These are phyloP conservation scores for Plasmodium gonderi DNA, from an alignment of 169 alveolate genomes.

Conservation along the genomic window DNA sequence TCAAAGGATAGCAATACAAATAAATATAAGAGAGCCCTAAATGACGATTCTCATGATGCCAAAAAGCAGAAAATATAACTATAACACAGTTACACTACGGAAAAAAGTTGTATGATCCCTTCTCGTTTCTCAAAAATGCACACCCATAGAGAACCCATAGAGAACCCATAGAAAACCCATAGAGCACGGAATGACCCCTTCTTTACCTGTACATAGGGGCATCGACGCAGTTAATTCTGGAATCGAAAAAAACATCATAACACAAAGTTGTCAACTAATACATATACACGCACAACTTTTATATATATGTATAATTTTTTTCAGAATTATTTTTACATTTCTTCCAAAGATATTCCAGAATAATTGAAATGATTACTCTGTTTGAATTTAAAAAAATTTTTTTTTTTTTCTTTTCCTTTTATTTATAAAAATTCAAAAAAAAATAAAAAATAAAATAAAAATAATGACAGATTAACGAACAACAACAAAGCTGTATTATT, in stretches of 20 bases:
- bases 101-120: background rate
- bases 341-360: background rate
- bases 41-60: conserved; percentile 27
- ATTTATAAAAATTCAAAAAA: background rate
- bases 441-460: background rate
- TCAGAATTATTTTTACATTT: background rate
- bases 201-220: no score
- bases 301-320: background rate
- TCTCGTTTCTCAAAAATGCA: background rate
- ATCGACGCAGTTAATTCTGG: no score
- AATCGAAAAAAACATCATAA: background rate
- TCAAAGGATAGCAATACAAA: conserved; percentile 11
- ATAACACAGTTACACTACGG: background rate
- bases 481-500: background rate
- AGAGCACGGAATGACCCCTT: no score
- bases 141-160: background rate
- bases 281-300: background rate
- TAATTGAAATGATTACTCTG: background rate
- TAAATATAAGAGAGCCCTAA: conserved; percentile 39
- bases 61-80: conserved; percentile 35
- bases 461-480: background rate
- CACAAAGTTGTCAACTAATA: background rate
- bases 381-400: background rate
- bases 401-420: background rate
- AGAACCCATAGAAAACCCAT: no score